These are phyloP conservation scores for Oryza nivara DNA, from an alignment of 176 grass and related monocot genomes.

Conservation along the genomic window DNA sequence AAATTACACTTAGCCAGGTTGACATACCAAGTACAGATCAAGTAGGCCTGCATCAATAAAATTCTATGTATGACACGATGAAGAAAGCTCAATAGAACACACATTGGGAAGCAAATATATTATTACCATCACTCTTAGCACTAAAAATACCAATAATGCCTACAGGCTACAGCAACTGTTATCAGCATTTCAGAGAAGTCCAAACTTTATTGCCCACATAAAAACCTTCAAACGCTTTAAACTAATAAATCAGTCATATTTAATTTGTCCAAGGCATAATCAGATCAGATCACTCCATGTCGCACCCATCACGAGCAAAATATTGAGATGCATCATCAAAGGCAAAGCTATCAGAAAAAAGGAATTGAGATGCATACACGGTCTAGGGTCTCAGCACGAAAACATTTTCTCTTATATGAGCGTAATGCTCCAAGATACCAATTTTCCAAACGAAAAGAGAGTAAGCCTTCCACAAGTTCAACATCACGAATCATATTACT, in stretches of 20 bases:
- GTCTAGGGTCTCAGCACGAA: not conserved
- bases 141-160: constrained; percentile 13
- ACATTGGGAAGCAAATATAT: not conserved
- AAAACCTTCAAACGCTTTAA: constrained; percentile 18
- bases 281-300: constrained; percentile 12
- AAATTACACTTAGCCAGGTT: not conserved
- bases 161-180: not conserved
- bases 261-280: constrained; percentile 6
- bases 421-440: not conserved
- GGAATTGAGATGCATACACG: not conserved
- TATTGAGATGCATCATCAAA: not conserved
- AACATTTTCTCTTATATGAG: not conserved
- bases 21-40: not conserved
- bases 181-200: not conserved
- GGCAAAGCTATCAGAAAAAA: constrained; percentile 17
- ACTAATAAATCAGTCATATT: constrained; percentile 12
- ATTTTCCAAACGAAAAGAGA: constrained; percentile 22
- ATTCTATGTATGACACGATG: not conserved
- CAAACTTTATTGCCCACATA: not conserved
- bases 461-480: not conserved
- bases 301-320: not conserved
- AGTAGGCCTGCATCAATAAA: constrained; percentile 6
- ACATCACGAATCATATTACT: not conserved
- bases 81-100: constrained; percentile 10
- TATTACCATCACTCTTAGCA: constrained; percentile 6